Percentiles rank a stretch among this genome's conserved stretches.
phyloP scores from a whole-genome alignment of 2,329 filamentous ascomycete genomes.

The Paecilomyces sp. region DNA sequence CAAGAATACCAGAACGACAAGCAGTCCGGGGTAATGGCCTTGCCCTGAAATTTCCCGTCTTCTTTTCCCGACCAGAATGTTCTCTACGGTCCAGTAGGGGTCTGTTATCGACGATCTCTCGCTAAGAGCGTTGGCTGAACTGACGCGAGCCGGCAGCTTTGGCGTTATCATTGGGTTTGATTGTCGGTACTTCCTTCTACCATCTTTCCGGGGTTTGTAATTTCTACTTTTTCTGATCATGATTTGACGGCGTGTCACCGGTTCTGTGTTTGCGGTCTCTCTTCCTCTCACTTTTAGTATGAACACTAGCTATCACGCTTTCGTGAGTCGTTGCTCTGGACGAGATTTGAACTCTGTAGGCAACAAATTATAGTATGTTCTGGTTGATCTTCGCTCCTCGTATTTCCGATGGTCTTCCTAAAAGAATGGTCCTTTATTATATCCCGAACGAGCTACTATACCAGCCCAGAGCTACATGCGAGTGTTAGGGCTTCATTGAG shows the following conservation, averaged over 20 bases:
- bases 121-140: neutral
- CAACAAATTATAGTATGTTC: neutral
- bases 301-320: neutral
- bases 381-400: neutral
- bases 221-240: neutral
- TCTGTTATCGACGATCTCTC: neutral
- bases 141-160: neutral
- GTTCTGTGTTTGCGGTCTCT: neutral
- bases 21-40: constrained; percentile 9
- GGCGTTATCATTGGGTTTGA: neutral
- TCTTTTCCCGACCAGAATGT: neutral
- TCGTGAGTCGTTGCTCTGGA: neutral
- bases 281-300: neutral
- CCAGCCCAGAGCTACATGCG: neutral
- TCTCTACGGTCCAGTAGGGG: neutral
- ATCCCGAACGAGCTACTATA: neutral
- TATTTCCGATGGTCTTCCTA: neutral
- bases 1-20: constrained; percentile 62
- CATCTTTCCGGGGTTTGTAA: neutral
- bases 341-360: neutral
- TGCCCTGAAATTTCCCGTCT: neutral
- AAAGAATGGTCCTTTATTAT: neutral
- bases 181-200: neutral
- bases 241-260: neutral
- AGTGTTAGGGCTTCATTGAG: neutral